Base-by-base conservation (phyloP, 2,329 filamentous ascomycete genomes). In the Remersonia thermophila region DNA sequence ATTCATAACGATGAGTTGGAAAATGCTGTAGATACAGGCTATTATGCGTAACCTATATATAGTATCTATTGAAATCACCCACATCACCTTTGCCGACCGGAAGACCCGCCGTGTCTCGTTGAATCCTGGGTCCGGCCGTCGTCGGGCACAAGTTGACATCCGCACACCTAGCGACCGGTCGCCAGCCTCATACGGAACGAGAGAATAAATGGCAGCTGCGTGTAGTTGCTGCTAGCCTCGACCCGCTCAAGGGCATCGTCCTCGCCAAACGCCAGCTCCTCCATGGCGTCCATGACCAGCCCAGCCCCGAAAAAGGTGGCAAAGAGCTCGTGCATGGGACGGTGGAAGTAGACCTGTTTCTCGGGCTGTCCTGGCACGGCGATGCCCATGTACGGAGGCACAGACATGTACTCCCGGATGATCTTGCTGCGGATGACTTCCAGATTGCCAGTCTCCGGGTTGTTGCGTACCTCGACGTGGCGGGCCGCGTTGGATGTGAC, bases 201-300 rank as follows among this genome's bases (percentile, higher is more conserved):
- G 12, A 59, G 34, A 26, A 62, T 44, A 4, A 53, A 48, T 0
- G 60, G 58, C 5, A 62, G 40, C 45, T 63, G 56, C 16, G 51
- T 51, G 39, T 48, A 67, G 43, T 66, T 66, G 33, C 50, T 46
- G 18, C 52, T 58, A 0, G 56, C 51, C 33, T 61, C 51, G 5
- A 56, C 43, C 16, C 56, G 50, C 1, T 47, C 31, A 10, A 52
- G 45, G 0, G 34, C 41, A 30, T 60, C 55, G 7, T 56, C 57
- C 13, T 58, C 50, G 2, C 49, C 53, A 36, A 69, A 68, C 2
- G 60, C 58, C 1, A 61, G 60, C 48, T 69, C 66, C 36, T 67
- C 63, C 32, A 69, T 49, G 3, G 53, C 59, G 42, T 67, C 65
- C 45, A 68, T 51, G 5, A 62, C 56, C 17, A 69, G 45, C 0